Evolutionary conservation across 768 basidiomycete genomes (phyloP).

Genomic region (Leccinum uliginosum): DNA sequence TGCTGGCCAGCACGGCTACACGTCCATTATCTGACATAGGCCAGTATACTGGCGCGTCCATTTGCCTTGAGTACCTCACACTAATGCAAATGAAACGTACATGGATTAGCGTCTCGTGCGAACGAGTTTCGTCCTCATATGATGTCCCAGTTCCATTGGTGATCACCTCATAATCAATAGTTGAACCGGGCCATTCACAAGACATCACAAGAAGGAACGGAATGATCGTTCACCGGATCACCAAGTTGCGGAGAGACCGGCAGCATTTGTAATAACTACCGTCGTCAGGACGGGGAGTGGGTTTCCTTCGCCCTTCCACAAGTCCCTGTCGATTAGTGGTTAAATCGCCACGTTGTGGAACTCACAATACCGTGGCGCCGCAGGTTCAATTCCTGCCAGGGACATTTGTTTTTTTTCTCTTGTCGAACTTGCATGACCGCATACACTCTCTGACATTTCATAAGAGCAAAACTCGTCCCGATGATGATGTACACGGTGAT

Average conservation of each 20-base stretch:
- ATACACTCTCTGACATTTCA: not conserved
- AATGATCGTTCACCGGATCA: too few relatives aligned
- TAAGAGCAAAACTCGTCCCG: not conserved
- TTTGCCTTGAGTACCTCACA: not conserved
- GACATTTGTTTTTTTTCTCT: constrained; percentile 21
- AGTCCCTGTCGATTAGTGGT: constrained; percentile 42
- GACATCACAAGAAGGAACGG: too few relatives aligned
- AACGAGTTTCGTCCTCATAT: not conserved
- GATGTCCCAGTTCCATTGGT: not conserved
- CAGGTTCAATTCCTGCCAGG: constrained; percentile 36
- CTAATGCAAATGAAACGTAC: not conserved
- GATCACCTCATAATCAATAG: not conserved
- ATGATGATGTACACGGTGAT: not conserved
- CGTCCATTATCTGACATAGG: not conserved
- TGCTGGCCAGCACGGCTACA: not conserved
- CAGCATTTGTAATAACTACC: not conserved
- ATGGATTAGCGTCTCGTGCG: not conserved
- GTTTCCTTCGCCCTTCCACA: constrained; percentile 18
- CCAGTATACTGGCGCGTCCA: not conserved
- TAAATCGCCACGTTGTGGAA: constrained; percentile 40
- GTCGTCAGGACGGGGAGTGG: not conserved
- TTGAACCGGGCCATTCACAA: too few relatives aligned
- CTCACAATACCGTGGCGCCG: constrained; percentile 33
- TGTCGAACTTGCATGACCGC: too few relatives aligned
- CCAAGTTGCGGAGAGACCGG: too few relatives aligned